Evolutionary conservation across 2,329 filamentous ascomycete species (phyloP), one percentile per base, ranked within the genome.

Genomic region (Hymenoscyphus fructigenus): DNA sequence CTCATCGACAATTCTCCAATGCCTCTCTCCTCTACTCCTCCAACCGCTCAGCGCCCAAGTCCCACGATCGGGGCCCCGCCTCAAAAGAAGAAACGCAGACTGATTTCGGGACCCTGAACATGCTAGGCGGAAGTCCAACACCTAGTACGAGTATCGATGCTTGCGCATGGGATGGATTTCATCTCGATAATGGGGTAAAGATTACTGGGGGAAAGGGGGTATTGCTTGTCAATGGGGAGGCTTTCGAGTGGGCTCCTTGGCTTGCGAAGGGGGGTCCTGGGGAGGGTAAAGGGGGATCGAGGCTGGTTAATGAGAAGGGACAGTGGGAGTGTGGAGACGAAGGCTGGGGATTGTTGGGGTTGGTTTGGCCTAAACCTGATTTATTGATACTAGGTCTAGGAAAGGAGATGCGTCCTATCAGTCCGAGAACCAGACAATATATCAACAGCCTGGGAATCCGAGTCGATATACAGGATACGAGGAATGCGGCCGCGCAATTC

Each of bases 401-500:
- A 0, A 86, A 85, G 23, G 83, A 84, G 23, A 91, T 95, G 60
- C 80, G 88, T 59, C 93, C 93, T 0, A 78, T 98, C 7, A 91
- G 90, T 63, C 91, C 91, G 0, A 83, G 87, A 70, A 91, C 92
- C 55, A 88, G 90, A 71, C 83, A 83, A 65, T 83, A 88, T 71
- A 87, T 99, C 64, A 90, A 89, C 67, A 84, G 85, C 34, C 78
- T 98, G 53, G 95, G 95, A 0, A 91, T 98, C 71, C 84, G 92
- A 64, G 83, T 98, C 5, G 95, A 99, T 74, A 84, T 97, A 3
- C 85, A 94, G 74, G 95, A 98, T 79, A 98, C 95, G 36, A 84
- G 92, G 68, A 98, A 98, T 78, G 95, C 95, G 9, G 92, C 94
- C 1, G 90, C 93, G 38, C 93, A 97, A 76, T 99, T 95, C 78